Evolutionary conservation across 345 rosid genomes (phyloP).

Genomic region (Orychophragmus violaceus): DNA sequence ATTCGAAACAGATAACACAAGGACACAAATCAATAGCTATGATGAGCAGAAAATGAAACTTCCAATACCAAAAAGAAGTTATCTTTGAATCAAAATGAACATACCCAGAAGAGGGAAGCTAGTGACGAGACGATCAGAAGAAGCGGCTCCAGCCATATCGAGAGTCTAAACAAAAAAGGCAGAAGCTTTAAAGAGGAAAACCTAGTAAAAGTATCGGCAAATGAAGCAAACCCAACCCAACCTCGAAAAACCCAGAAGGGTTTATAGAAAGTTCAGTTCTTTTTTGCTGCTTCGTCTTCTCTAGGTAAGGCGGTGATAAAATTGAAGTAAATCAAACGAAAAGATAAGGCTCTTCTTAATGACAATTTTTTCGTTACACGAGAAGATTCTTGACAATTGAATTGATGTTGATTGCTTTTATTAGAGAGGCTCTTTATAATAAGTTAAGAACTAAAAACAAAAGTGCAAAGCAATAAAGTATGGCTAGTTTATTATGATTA

Average conservation of each 20-base stretch:
- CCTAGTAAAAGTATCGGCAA: not conserved
- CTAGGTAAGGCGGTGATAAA: conserved; percentile 33
- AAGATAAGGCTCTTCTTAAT: conserved; percentile 28
- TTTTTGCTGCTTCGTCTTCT: conserved; percentile 24
- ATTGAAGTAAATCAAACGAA: too few species aligned
- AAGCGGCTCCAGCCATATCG: conserved; percentile 43
- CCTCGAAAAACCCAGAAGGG: conserved; percentile 27
- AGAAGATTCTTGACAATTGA: conserved; percentile 23
- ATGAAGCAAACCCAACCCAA: conserved; percentile 10
- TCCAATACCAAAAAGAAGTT: not conserved
- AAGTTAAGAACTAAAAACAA: not conserved
- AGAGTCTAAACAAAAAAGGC: not conserved
- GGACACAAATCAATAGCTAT: not conserved
- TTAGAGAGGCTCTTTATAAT: not conserved
- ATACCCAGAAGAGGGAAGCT: conserved; percentile 41
- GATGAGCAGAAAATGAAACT: not conserved
- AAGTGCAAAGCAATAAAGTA: not conserved
- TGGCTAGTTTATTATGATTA: not conserved
- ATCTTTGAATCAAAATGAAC: conserved; percentile 9
- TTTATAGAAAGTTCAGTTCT: conserved; percentile 21
- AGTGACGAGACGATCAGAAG: conserved; percentile 55
- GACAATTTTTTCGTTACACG: conserved; percentile 10
- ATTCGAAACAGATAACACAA: too few species aligned
- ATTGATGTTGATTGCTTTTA: conserved; percentile 13
- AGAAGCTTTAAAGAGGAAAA: conserved; percentile 18